These are phyloP conservation scores for Picochlorum sp. DNA, from an alignment of 139 green algal species.

Conservation along the genomic window DNA sequence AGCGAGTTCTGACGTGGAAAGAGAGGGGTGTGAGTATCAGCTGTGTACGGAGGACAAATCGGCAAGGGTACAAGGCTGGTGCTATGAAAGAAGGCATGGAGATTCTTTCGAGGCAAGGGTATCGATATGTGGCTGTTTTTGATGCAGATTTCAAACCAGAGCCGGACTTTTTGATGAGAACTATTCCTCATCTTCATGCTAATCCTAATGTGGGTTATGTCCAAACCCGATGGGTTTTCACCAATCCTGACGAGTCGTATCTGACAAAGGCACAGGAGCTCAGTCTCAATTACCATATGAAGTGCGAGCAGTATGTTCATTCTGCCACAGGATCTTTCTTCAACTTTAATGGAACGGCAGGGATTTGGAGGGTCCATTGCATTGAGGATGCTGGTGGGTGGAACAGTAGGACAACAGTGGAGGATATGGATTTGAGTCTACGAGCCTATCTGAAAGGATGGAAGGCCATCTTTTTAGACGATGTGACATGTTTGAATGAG, in stretches of 20 bases:
- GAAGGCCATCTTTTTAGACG: conserved; percentile 74
- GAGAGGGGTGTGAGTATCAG: conserved; percentile 57
- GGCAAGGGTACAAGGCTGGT: conserved; percentile 78
- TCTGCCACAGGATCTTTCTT: conserved; percentile 69
- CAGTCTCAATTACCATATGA: conserved; percentile 77
- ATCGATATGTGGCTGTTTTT: conserved; percentile 73
- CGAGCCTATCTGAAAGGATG: conserved; percentile 74
- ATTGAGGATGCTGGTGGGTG: conserved; percentile 87
- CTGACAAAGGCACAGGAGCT: conserved; percentile 67
- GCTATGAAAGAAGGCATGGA: conserved; percentile 72
- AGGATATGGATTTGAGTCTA: conserved; percentile 87
- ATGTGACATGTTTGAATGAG: conserved; percentile 74
- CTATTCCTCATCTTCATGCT: conserved; percentile 46
- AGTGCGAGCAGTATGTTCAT: conserved; percentile 74
- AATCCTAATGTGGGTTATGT: conserved; percentile 63
- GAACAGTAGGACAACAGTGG: conserved; percentile 86
- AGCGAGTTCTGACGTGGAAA: conserved; percentile 55
- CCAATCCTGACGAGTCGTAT: conserved; percentile 75
- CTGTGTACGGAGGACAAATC: conserved; percentile 54
- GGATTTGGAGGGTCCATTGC: conserved; percentile 51
- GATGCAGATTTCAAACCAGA: conserved; percentile 84
- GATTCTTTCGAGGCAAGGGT: conserved; percentile 30
- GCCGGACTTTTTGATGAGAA: conserved; percentile 61
- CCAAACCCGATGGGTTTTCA: conserved; percentile 73
- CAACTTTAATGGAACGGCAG: conserved; percentile 87